Conservation (phyloP, 257 asterid species). For the Solanum chiquidenum region DNA sequence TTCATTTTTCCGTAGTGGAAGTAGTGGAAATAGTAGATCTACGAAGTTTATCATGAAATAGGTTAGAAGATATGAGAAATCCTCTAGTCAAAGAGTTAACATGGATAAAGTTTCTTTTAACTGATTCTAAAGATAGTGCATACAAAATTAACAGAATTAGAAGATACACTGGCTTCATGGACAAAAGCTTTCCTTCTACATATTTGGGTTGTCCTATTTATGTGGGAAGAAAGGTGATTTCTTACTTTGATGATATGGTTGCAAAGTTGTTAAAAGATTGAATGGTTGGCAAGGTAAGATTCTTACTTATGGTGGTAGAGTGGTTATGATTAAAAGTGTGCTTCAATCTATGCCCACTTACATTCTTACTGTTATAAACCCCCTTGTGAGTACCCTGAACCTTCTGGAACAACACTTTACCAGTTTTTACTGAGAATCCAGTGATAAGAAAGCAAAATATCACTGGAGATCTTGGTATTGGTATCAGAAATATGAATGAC, state of each 20-base stretch:
- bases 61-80: background rate
- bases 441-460: background rate
- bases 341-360: background rate
- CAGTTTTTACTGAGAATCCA: background rate
- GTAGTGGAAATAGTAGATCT: background rate
- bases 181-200: background rate
- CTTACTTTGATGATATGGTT: background rate
- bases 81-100: background rate
- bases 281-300: background rate
- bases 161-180: background rate
- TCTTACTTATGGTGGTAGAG: background rate
- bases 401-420: background rate
- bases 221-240: background rate
- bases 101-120: background rate
- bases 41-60: background rate
- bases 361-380: background rate
- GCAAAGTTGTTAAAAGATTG: background rate
- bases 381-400: background rate
- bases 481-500: background rate
- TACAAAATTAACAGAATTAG: background rate
- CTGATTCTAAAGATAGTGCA: background rate
- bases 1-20: background rate
- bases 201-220: background rate
- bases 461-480: background rate
- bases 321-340: background rate